These are phyloP conservation scores for Dothideomycetidae sp. DNA, from an alignment of 2,329 filamentous ascomycete species.

Conservation along the genomic window DNA sequence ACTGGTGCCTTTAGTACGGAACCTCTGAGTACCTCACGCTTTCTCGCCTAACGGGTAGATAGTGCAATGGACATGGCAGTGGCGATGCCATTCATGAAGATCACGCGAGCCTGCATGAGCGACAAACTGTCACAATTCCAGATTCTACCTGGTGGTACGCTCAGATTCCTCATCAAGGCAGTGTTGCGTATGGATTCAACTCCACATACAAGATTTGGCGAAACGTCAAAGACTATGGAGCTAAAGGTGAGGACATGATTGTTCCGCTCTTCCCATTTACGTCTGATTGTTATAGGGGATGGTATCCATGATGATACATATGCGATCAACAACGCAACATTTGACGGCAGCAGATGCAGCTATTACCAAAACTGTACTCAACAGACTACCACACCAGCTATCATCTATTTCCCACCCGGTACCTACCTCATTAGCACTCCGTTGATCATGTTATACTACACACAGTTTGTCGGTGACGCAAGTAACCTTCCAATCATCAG, in stretches of 20 bases:
- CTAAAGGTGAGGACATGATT: constrained; percentile 24
- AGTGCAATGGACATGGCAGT: constrained; percentile 3
- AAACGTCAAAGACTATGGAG: constrained; percentile 31
- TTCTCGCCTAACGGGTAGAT: too few species aligned
- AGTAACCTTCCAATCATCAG: constrained; percentile 14
- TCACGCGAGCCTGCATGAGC: constrained; percentile 8
- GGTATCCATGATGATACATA: constrained; percentile 19
- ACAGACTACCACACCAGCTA: constrained; percentile 30
- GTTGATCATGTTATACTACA: constrained; percentile 17
- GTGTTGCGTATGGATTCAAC: constrained; percentile 25
- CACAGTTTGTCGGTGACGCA: constrained; percentile 17
- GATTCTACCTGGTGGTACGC: constrained; percentile 25
- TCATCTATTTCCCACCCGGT: constrained; percentile 45
- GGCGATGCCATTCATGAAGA: constrained; percentile 5
- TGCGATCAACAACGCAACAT: constrained; percentile 23
- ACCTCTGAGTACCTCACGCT: too few species aligned
- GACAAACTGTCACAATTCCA: constrained; percentile 14
- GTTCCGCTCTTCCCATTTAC: not conserved
- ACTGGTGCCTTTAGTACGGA: too few species aligned
- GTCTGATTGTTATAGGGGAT: constrained; percentile 13
- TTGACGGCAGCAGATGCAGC: constrained; percentile 19
- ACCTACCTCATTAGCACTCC: constrained; percentile 35
- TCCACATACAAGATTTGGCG: constrained; percentile 28
- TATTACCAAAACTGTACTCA: constrained; percentile 15
- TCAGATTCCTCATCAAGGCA: constrained; percentile 28